phyloP scores from a whole-genome alignment of 2,329 filamentous ascomycete species.

The Stachybotrys chlorohalonatus region DNA sequence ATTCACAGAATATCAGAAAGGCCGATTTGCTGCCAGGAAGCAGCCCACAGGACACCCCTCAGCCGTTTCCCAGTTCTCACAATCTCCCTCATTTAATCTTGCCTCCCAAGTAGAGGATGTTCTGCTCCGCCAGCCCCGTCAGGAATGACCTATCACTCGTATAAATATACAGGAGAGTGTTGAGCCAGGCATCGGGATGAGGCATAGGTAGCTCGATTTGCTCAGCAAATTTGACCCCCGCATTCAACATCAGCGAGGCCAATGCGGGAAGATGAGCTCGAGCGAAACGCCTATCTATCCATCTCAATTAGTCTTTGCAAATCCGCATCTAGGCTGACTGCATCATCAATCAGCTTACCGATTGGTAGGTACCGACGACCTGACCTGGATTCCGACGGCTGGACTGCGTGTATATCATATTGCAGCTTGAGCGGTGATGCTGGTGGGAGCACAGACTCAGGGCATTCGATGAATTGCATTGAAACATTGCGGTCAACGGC shows the following conservation, averaged over 20 bases:
- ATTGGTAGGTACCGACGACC: background rate
- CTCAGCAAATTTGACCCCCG: constrained; percentile 41
- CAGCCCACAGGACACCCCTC: background rate
- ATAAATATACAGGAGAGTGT: constrained; percentile 47
- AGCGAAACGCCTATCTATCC: constrained; percentile 20
- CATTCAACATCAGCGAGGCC: constrained; percentile 44
- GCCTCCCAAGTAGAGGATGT: constrained; percentile 47
- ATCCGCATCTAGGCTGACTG: background rate
- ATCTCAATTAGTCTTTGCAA: background rate
- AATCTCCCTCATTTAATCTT: constrained; percentile 21
- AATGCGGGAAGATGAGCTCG: constrained; percentile 38
- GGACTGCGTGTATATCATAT: background rate
- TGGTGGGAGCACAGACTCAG: background rate
- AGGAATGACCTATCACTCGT: constrained; percentile 35
- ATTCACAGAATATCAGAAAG: background rate
- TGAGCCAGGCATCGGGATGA: constrained; percentile 44
- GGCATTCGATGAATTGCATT: background rate
- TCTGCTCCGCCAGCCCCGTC: constrained; percentile 37
- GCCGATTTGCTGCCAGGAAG: background rate
- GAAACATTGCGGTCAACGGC: background rate
- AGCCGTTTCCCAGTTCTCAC: background rate
- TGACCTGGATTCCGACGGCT: background rate
- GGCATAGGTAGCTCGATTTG: constrained; percentile 49
- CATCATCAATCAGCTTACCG: background rate
- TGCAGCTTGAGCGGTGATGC: background rate